Evolutionary conservation across 768 basidiomycete genomes (phyloP).

Genomic region (Russula virescens): DNA sequence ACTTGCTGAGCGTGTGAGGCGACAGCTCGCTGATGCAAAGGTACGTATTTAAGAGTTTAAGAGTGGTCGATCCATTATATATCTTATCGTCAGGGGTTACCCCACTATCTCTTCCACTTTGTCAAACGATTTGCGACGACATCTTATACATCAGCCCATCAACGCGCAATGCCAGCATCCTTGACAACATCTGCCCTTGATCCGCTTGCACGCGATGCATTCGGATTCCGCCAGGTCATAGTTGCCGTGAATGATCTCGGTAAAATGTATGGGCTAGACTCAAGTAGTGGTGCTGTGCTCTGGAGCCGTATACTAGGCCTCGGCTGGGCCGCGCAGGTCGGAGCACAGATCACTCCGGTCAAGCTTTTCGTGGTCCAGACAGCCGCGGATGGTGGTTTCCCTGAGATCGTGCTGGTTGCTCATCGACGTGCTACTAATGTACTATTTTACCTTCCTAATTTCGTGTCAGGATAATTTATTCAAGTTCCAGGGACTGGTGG

Average conservation of each 20-base stretch:
- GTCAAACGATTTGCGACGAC: conserved; percentile 65
- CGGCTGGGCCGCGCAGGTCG: conserved; percentile 56
- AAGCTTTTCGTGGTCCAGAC: conserved; percentile 54
- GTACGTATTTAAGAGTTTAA: conserved; percentile 33
- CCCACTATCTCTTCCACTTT: conserved; percentile 62
- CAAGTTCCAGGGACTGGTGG: conserved; percentile 45
- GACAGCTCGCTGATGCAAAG: conserved; percentile 58
- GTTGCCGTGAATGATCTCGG: conserved; percentile 65
- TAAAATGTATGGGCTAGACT: conserved; percentile 79
- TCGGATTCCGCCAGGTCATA: conserved; percentile 83
- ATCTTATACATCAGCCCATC: conserved; percentile 50
- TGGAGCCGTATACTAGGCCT: conserved; percentile 79
- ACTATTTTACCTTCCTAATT: conserved; percentile 15
- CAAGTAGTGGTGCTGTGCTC: conserved; percentile 64
- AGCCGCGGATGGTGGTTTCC: conserved; percentile 41
- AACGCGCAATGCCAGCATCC: conserved; percentile 30
- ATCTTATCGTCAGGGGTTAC: conserved; percentile 48
- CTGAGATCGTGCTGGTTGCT: conserved; percentile 57
- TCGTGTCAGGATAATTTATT: conserved; percentile 4
- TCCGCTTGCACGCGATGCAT: conserved; percentile 59
- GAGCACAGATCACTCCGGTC: conserved; percentile 50
- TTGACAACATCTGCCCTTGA: conserved; percentile 33
- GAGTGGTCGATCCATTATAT: not conserved
- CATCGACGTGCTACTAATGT: conserved; percentile 62
- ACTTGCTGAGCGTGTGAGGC: conserved; percentile 43